A percentile compares a stretch with the other conserved stretches of the same genome.
phyloP scores from a whole-genome alignment of 768 basidiomycete genomes.

The Mycena rebaudengoi region DNA sequence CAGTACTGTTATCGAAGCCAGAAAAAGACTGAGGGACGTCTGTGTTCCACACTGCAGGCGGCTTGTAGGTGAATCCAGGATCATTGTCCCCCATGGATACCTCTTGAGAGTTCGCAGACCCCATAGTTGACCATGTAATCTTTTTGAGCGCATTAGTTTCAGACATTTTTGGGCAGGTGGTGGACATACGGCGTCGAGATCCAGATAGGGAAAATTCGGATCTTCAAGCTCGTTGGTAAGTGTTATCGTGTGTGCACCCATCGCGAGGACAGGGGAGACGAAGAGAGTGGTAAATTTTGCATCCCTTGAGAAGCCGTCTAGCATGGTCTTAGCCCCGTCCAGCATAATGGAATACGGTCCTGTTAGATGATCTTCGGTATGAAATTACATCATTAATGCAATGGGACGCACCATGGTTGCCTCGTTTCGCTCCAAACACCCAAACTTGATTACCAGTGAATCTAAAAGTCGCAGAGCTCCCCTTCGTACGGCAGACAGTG shows the following conservation, averaged over 20 bases:
- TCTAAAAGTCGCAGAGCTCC: conserved; percentile 32
- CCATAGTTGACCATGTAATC: conserved; percentile 23
- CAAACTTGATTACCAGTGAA: conserved; percentile 47
- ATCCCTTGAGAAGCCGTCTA: conserved; percentile 27
- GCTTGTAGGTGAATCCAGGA: background rate
- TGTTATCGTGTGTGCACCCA: conserved; percentile 36
- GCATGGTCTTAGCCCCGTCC: conserved; percentile 33
- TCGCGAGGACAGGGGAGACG: conserved; percentile 31
- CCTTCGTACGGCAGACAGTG: conserved; percentile 38
- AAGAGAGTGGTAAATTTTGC: conserved; percentile 41
- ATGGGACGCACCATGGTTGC: conserved; percentile 39
- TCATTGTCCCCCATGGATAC: conserved; percentile 15
- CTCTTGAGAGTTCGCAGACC: background rate
- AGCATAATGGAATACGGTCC: conserved; percentile 38
- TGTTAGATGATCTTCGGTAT: background rate
- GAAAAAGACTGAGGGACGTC: conserved; percentile 5
- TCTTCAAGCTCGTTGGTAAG: conserved; percentile 26
- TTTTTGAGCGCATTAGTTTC: background rate
- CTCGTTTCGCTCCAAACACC: conserved; percentile 47
- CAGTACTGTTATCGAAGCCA: conserved; percentile 20
- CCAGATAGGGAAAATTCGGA: conserved; percentile 30
- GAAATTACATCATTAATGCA: background rate
- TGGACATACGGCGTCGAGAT: conserved; percentile 42
- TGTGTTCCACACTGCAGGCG: conserved; percentile 16
- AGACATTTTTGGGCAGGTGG: background rate